phyloP scores from a whole-genome alignment of 1,139 yeast genomes.

The Arxiozyma telluris region DNA sequence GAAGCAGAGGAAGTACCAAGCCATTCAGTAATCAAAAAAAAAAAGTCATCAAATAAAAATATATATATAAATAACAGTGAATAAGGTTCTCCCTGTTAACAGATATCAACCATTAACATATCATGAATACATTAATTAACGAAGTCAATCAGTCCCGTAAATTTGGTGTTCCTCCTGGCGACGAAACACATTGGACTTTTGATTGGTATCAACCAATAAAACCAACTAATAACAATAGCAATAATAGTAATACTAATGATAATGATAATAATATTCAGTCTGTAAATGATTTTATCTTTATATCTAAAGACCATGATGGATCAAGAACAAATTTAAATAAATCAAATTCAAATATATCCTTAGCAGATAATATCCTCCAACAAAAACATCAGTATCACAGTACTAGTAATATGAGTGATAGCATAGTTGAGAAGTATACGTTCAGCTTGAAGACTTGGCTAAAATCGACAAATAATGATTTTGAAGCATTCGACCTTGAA shows the following conservation, averaged over 20 bases:
- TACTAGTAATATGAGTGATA: neutral
- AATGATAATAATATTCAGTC: neutral
- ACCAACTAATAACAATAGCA: neutral
- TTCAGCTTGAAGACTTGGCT: slow-evolving; percentile 22
- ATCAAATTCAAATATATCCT: slow-evolving; percentile 4
- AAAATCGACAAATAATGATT: slow-evolving; percentile 2
- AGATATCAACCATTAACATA: neutral
- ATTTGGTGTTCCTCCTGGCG: slow-evolving; percentile 9
- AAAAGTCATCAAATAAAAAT: too few species aligned
- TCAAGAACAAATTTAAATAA: slow-evolving; percentile 1
- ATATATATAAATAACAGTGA: too few species aligned
- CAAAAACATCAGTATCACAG: neutral
- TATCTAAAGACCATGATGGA: neutral
- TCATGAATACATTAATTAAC: slow-evolving; percentile 18
- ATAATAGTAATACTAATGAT: slow-evolving; percentile 1
- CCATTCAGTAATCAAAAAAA: neutral
- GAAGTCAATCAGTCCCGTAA: slow-evolving; percentile 20
- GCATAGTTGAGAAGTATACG: slow-evolving; percentile 12
- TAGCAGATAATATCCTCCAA: neutral
- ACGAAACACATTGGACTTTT: slow-evolving; percentile 20
- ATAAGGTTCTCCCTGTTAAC: neutral
- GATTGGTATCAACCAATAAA: slow-evolving; percentile 22
- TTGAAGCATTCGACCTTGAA: neutral
- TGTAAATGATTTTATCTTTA: neutral
- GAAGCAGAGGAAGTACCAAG: neutral